Evolutionary conservation across 352 stramenopile species (phyloP).

Genomic region (Phytophthora uliginosa): DNA sequence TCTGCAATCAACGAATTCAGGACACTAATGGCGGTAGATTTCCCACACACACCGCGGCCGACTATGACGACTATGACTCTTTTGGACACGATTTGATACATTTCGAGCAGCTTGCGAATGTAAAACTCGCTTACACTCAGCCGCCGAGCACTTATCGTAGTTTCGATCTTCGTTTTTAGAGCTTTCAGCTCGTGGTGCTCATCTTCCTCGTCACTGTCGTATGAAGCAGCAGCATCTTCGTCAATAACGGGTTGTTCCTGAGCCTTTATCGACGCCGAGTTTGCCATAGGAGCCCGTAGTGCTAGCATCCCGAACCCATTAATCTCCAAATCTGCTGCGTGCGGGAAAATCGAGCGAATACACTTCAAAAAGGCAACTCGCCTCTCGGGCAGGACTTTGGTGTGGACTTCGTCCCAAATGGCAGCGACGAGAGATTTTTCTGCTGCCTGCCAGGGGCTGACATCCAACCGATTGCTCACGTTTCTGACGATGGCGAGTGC

Average conservation of each 20-base stretch:
- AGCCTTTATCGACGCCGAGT: conserved; percentile 2
- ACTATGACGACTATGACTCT: conserved; percentile 59
- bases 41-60: conserved; percentile 60
- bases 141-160: conserved; percentile 28
- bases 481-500: conserved; percentile 40
- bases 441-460: conserved; percentile 38
- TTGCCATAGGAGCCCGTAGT: conserved; percentile 17
- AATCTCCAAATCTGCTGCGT: conserved; percentile 51
- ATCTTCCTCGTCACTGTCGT: conserved; percentile 61
- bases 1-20: conserved; percentile 41
- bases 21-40: conserved; percentile 65
- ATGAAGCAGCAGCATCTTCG: conserved; percentile 25
- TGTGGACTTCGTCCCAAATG: conserved; percentile 63
- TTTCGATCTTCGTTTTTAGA: conserved; percentile 43
- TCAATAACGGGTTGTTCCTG: neutral
- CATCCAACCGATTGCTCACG: conserved; percentile 18
- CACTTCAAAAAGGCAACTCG: conserved; percentile 53
- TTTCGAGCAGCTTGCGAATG: conserved; percentile 64
- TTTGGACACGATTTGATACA: conserved; percentile 59
- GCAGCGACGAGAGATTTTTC: conserved; percentile 57
- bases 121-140: conserved; percentile 55
- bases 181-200: conserved; percentile 35
- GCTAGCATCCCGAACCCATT: conserved; percentile 34
- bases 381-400: conserved; percentile 51
- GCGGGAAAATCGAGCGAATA: conserved; percentile 49